A percentile compares a stretch with the other conserved stretches of the same genome.
Evolutionary conservation across 176 grass and related monocot genomes (phyloP).

Genomic region (Luzula sylvatica): DNA sequence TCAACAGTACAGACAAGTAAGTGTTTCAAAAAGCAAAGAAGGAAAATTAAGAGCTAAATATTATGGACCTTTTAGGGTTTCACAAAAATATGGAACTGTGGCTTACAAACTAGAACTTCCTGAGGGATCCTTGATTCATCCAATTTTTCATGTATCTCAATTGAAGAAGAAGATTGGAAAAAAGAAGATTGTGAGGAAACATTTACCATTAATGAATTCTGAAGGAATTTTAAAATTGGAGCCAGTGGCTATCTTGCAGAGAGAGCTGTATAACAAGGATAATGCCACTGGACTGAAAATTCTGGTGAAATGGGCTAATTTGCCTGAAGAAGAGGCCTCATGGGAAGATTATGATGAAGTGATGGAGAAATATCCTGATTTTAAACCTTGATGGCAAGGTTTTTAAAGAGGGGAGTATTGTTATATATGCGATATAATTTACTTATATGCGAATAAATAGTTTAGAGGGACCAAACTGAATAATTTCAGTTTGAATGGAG

Average conservation of each 20-base stretch:
- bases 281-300: neutral
- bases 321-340: too few species aligned
- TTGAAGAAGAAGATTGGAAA: neutral
- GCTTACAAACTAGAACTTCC: neutral
- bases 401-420: too few species aligned
- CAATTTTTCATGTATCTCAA: slow-evolving; percentile 1
- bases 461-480: too few species aligned
- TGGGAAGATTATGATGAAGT: too few species aligned
- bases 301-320: too few species aligned
- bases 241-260: neutral
- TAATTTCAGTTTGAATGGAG: too few species aligned
- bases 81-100: neutral
- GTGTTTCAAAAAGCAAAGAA: neutral
- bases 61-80: neutral
- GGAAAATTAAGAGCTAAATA: neutral
- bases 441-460: too few species aligned
- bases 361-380: too few species aligned
- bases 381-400: too few species aligned
- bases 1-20: neutral
- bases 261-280: neutral
- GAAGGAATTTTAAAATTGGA: neutral
- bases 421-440: too few species aligned
- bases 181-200: neutral
- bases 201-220: neutral
- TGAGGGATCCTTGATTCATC: neutral